Evolutionary conservation across 2,329 filamentous ascomycete genomes (phyloP).

Genomic region (Ascochyta viciae-villosae): DNA sequence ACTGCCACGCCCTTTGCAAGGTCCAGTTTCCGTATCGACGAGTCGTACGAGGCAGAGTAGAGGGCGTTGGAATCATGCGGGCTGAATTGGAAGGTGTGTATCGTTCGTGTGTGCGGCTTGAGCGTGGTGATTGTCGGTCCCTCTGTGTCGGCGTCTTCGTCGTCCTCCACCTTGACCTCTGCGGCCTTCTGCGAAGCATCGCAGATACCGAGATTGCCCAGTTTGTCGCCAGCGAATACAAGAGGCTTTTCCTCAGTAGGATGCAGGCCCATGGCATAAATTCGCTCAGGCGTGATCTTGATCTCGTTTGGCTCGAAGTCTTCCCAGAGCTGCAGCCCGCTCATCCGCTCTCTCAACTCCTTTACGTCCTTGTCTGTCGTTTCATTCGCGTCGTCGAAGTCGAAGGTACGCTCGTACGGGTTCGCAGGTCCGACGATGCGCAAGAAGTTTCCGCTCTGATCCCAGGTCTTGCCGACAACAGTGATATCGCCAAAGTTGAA

Average conservation of each 20-base stretch:
- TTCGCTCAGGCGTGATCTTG: conserved; percentile 32
- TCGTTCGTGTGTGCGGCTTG: conserved; percentile 88
- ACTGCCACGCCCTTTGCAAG: conserved; percentile 79
- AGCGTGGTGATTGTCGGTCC: conserved; percentile 86
- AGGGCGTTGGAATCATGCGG: conserved; percentile 75
- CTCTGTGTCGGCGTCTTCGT: conserved; percentile 67
- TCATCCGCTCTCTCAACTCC: conserved; percentile 77
- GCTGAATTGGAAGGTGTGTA: conserved; percentile 82
- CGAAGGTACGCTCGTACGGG: conserved; percentile 85
- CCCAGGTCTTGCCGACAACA: conserved; percentile 80
- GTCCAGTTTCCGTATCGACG: conserved; percentile 86
- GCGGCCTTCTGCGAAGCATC: conserved; percentile 77
- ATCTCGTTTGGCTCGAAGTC: conserved; percentile 76
- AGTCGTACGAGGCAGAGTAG: conserved; percentile 90
- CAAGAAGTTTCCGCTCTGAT: conserved; percentile 70
- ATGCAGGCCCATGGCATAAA: conserved; percentile 86
- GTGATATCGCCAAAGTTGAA: conserved; percentile 78
- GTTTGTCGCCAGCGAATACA: conserved; percentile 92
- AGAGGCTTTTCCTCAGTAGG: conserved; percentile 85
- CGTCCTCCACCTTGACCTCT: conserved; percentile 63
- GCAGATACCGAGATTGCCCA: conserved; percentile 88
- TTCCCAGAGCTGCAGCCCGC: conserved; percentile 78
- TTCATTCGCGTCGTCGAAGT: conserved; percentile 79
- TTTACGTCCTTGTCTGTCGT: conserved; percentile 80
- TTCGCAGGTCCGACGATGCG: conserved; percentile 74